Evolutionary conservation across 2,329 filamentous ascomycete species (phyloP), one percentile per base, ranked within the genome.

Genomic region (Teratosphaeria viscida): DNA sequence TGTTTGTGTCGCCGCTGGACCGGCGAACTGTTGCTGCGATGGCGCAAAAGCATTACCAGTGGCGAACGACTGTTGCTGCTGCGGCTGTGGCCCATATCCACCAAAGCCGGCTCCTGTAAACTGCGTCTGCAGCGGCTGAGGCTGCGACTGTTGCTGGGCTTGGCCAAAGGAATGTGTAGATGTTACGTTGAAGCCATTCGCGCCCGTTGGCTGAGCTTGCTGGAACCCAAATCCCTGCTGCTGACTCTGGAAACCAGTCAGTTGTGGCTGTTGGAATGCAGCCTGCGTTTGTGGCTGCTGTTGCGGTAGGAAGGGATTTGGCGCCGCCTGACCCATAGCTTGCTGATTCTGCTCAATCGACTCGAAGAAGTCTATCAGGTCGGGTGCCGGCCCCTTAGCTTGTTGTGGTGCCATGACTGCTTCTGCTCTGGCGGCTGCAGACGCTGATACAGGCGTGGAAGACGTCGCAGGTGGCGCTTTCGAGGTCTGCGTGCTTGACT

Each of bases 281-380:
- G 63, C 60, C 26, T 59, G 64, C 58, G 71, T 70, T 56, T 70
- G 72, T 52, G 66, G 67, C 43, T 65, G 68, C 49, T 67, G 67
- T 19, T 65, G 65, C n/a, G 16, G 43, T n/a, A 49, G 19, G 43
- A 49, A 49, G 8, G 43, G 43, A 23, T 49, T 49, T 10, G 43
- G 19, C 37, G 62, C 64, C 43, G 69, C 64, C 54, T 74, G 73
- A 35, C 69, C 72, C 71, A 75, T 73, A 1, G 86, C 79, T 57
- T 89, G 89, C 72, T 94, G 90, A 64, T 92, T 91, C 70, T 90
- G 85, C 70, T 96, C 92, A 68, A 95, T 96, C 5, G 90, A 92
- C 70, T 87, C 92, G 73, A 96, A 96, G 75, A 95, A 96, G 77
- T 92, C 94, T 70, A 95, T 97, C 62, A 95, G 79, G 77, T 95